Evolutionary conservation across 2,329 filamentous ascomycete genomes (phyloP), one percentile per base, ranked within the genome.

Genomic region (Trichophyton rubrum): DNA sequence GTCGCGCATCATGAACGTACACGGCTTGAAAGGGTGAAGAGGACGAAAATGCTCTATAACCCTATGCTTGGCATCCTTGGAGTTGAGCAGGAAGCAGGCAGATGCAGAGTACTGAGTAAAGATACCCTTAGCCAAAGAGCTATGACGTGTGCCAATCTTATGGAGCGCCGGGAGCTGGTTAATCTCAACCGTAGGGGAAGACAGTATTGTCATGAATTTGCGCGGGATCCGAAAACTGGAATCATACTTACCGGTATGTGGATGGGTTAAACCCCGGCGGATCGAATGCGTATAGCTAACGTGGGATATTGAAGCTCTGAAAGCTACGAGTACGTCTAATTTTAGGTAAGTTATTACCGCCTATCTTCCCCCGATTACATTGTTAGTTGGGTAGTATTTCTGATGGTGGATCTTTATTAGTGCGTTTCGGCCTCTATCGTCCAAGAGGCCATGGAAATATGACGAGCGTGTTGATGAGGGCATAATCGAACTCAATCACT

Each of bases 201-300:
- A 4, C 40, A 59, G 9, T 59, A 47, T 17, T 59, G 57, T 15
- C 24, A 33, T 13, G 40, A 59, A 15, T 66, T 75, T 47, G 58
- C 70, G 53, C 69, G 73, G 11, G 70, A 74, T 60, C 69, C 69
- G 17, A 61, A 65, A 47, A 71, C 71, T 24, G 74, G 73, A 41
- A 67, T 68, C 53, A 60, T 75, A 56, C 67, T 75, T 64, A 68
- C 70, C 40, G 70, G 73, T 74, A 66, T 63, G 70, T 69, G 17
- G 15, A 15, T 35, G 1, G 4, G 22, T 24, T 57, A 58, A 24
- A 41, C n/a, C 1, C 30, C 53, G 7, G 20, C n/a, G 24, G 3
- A 27, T 55, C 17, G 5, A 30, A 11, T 35, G 15, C 3, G 33
- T 3, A 17, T 15, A 33, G 11, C 20, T 43, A n/a, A 57, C 47